Base-by-base conservation (phyloP, 1,139 yeast genomes). In the Scheffersomyces illinoinensis region DNA sequence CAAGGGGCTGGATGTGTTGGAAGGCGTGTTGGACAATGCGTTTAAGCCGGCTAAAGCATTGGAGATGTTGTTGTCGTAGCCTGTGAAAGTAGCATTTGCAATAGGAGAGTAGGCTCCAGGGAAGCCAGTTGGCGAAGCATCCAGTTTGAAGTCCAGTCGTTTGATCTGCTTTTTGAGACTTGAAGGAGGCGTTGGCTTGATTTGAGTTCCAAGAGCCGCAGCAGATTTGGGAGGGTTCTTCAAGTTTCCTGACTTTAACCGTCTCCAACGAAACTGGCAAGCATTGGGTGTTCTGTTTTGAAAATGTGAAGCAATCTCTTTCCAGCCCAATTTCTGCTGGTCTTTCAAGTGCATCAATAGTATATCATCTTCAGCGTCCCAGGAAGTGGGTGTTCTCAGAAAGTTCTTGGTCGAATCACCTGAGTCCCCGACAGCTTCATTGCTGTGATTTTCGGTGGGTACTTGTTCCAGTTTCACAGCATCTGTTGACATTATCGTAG, bases 201-300 rank as follows among this genome's bases (percentile, higher is more conserved):
- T 54, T 48, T 58, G 61, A 24, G 66, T 58, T 23, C 68, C 71
- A 54, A 63, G 56, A 5, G 66, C 66, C 3, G 76, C 73, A 3
- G 78, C 80, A 54, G 81, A 77, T 62, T 82, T 82, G 4, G 88
- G 85, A 8, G 84, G 84, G 64, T 80, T 80, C 72, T 87, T 87
- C 66, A 87, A 75, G 64, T 85, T 85, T 1, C 91, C 91, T 14
- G 86, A 82, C 71, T 86, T 85, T 60, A 90, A 78, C 60, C 93
- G 73, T 72, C 93, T 81, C 93, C 93, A 89, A 68, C 93, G 80
- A 67, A 89, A 89, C 72, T 89, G 93, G 65, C 93, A 89, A 4
- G 93, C 93, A 67, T 89, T 89, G 50, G 92, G 90, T 1, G 93
- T 89, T 72, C 93, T 76, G 70, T 86, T 85, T 56, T 78, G 79